Base-by-base conservation (phyloP, 345 rosid species). In the Camelina neglecta region DNA sequence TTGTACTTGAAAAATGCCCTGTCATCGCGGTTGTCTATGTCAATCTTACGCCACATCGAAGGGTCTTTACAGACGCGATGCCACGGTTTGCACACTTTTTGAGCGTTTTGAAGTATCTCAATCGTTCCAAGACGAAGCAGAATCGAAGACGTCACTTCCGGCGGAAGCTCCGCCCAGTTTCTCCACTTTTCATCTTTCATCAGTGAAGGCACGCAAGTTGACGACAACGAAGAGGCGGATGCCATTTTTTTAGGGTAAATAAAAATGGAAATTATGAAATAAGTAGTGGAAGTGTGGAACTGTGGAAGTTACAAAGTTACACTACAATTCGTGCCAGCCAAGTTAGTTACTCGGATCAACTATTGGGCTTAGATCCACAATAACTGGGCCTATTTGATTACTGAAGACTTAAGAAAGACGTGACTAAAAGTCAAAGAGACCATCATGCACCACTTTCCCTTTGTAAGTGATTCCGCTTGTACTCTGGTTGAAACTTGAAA, bases 151-250 rank as follows among this genome's bases (percentile, higher is more conserved):
- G 76, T 48, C 44, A 91, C 5, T 21, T 87, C 89, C 16, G 69
- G 48, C 1, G 88, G 92, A 24, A 89, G 90, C 29, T 83, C 87
- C 75, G 71, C 67, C 92, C 95, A 91, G 75, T 82, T 70, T 63
- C 44, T 62, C 2, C 9, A 9, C 4, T 36, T 7, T 10, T 29
- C 18, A 3, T 70, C 48, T 78, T 45, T 16, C 63, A 51, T 59
- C 47, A 3, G 5, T 20, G 66, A 31, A 42, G 44, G 47, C 12
- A 11, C 11, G 11, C 6, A 3, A 55, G 18, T 13, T 12, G 38
- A 11, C 29, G 12, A 20, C 56, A 2, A 11, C n/a, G 59, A 4
- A 1, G 54, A 58, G 0, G 74, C 24, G 5, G 56, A 69, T 2
- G 50, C 33, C 50, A 61, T 39, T 7, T 41, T 41, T 49, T 29